phyloP scores from a whole-genome alignment of 257 asterid genomes.

The Solanum commersonii region DNA sequence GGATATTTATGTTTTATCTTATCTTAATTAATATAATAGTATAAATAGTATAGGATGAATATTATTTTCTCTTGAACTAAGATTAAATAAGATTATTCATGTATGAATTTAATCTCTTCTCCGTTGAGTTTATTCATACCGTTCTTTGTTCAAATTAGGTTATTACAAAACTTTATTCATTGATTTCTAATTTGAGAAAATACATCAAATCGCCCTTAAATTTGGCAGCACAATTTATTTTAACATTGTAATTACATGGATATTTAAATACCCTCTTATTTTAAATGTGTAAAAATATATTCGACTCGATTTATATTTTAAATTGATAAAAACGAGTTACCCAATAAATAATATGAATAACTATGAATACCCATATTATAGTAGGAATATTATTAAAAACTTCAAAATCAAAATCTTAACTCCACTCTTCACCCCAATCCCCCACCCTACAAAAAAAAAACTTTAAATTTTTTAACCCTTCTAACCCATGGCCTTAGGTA shows the following conservation, averaged over 20 bases:
- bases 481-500: too few species aligned
- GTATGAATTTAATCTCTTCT: neutral
- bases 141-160: neutral
- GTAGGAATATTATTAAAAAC: neutral
- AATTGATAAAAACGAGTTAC: too few species aligned
- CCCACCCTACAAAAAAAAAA: neutral
- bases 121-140: too few species aligned
- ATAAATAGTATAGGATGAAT: neutral
- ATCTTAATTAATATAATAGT: neutral
- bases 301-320: too few species aligned
- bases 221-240: too few species aligned
- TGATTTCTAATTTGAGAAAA: neutral
- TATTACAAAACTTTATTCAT: too few species aligned
- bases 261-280: too few species aligned
- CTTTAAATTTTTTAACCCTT: too few species aligned
- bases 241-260: too few species aligned
- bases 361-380: too few species aligned
- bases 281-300: neutral
- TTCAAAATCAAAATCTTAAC: neutral
- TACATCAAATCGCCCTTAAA: too few species aligned
- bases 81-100: neutral
- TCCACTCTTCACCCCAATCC: neutral
- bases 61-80: neutral
- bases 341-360: too few species aligned
- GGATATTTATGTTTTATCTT: neutral